Evolutionary conservation across 1,284 basidiomycete species (phyloP).

Genomic region (Afroboletus lepidellus): DNA sequence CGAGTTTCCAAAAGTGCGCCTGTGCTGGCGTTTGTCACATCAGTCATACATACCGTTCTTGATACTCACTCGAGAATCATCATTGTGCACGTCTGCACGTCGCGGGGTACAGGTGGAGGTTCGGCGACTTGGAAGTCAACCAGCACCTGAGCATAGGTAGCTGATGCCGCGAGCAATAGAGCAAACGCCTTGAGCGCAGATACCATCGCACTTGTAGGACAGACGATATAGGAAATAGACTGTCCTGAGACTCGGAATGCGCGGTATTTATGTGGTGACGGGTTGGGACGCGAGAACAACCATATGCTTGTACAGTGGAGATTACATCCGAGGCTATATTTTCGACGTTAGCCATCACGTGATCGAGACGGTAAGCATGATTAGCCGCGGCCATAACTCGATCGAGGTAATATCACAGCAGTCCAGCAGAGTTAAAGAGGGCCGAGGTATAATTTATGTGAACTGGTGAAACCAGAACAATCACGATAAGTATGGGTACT

Average conservation of each 20-base stretch:
- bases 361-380: too few relatives aligned
- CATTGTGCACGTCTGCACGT: slow-evolving; percentile 60
- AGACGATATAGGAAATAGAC: neutral
- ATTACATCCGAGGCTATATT: too few relatives aligned
- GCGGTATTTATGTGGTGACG: slow-evolving; percentile 7
- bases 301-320: too few relatives aligned
- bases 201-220: slow-evolving; percentile 12
- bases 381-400: too few relatives aligned
- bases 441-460: neutral
- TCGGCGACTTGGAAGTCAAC: slow-evolving; percentile 74
- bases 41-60: neutral
- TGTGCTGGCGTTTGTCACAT: slow-evolving; percentile 27
- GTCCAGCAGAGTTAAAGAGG: neutral
- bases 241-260: neutral
- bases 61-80: slow-evolving; percentile 60
- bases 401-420: too few relatives aligned
- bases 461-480: neutral
- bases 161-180: slow-evolving; percentile 14
- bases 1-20: slow-evolving; percentile 70
- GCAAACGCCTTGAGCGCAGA: slow-evolving; percentile 9
- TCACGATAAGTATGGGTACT: slow-evolving; percentile 13
- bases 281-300: neutral
- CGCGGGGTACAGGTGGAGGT: slow-evolving; percentile 60
- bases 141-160: slow-evolving; percentile 42
- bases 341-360: too few relatives aligned